Conservation (phyloP, 805 yeast genomes). For the Barnettozyma californica region DNA sequence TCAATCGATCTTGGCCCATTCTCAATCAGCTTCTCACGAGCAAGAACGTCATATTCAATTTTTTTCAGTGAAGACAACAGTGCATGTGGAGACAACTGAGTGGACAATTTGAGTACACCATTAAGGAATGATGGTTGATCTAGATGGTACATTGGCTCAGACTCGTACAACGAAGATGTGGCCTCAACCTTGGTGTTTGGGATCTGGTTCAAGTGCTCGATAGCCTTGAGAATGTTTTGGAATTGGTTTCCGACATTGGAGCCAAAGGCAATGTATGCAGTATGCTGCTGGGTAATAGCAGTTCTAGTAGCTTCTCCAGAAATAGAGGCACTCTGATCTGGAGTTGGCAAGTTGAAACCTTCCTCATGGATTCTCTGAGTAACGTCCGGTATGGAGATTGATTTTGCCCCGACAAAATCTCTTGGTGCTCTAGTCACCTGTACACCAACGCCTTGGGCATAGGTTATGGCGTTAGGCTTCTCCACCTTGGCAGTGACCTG, state of each 20-base stretch:
- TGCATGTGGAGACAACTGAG: constrained; percentile 57
- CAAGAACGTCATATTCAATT: constrained; percentile 69
- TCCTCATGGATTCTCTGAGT: neutral
- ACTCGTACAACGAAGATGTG: constrained; percentile 76
- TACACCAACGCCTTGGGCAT: constrained; percentile 89
- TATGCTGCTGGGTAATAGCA: constrained; percentile 30
- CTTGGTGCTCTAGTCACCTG: constrained; percentile 46
- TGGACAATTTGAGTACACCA: constrained; percentile 70
- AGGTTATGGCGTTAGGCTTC: constrained; percentile 85
- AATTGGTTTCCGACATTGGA: constrained; percentile 76
- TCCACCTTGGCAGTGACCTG: constrained; percentile 56
- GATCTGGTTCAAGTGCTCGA: constrained; percentile 38
- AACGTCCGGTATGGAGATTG: constrained; percentile 11
- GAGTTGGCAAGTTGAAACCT: constrained; percentile 20
- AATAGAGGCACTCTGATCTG: constrained; percentile 31
- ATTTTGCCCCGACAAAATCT: constrained; percentile 31
- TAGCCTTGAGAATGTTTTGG: constrained; percentile 51
- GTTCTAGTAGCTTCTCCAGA: neutral
- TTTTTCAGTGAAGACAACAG: constrained; percentile 58
- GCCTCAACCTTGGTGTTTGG: constrained; percentile 37
- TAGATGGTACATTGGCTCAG: constrained; percentile 86
- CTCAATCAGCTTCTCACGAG: constrained; percentile 70
- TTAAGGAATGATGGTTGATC: constrained; percentile 81
- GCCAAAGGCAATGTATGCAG: constrained; percentile 82
- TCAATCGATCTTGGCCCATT: constrained; percentile 94